Conservation (phyloP, 768 basidiomycete species). For the Suillus subluteus region DNA sequence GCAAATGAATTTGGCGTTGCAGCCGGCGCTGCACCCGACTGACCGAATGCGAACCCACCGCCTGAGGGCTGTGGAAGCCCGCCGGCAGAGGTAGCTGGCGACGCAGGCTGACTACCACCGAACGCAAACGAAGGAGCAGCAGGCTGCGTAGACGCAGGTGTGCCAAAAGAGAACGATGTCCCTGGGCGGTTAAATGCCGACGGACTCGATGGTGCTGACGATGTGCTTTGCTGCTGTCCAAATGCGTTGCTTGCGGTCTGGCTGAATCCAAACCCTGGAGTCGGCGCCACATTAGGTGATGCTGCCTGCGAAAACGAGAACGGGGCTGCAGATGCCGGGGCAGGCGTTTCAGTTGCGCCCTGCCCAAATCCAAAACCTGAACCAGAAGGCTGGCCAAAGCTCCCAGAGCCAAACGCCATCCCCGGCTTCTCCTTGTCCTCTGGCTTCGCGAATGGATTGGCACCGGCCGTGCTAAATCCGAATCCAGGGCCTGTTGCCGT, state of each 20-base stretch:
- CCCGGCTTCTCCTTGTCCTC: constrained; percentile 50
- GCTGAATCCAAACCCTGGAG: constrained; percentile 51
- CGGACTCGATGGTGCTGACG: constrained; percentile 60
- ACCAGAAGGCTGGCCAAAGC: constrained; percentile 48
- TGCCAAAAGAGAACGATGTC: constrained; percentile 50
- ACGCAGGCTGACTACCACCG: constrained; percentile 59
- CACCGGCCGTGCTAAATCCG: constrained; percentile 33
- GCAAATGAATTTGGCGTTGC: constrained; percentile 50
- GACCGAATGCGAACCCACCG: constrained; percentile 43
- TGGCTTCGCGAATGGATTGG: constrained; percentile 51
- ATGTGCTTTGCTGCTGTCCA: constrained; percentile 38
- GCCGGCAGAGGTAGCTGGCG: constrained; percentile 49
- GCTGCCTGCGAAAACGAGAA: constrained; percentile 52
- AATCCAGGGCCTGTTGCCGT: constrained; percentile 36
- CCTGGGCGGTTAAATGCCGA: constrained; percentile 55
- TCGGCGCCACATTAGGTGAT: constrained; percentile 38
- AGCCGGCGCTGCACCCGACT: constrained; percentile 39
- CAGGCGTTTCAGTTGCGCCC: constrained; percentile 41
- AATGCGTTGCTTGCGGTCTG: constrained; percentile 44
- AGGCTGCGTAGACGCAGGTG: constrained; percentile 41
- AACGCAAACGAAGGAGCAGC: constrained; percentile 48
- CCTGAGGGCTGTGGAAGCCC: constrained; percentile 37
- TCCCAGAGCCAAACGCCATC: constrained; percentile 40
- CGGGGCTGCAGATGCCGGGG: constrained; percentile 43
- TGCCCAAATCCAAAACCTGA: constrained; percentile 54